A percentile compares a stretch with the other conserved stretches of the same genome.
Evolutionary conservation across 371 early-diverging fungal genomes (phyloP).

Genomic region (Mortierella sp.): DNA sequence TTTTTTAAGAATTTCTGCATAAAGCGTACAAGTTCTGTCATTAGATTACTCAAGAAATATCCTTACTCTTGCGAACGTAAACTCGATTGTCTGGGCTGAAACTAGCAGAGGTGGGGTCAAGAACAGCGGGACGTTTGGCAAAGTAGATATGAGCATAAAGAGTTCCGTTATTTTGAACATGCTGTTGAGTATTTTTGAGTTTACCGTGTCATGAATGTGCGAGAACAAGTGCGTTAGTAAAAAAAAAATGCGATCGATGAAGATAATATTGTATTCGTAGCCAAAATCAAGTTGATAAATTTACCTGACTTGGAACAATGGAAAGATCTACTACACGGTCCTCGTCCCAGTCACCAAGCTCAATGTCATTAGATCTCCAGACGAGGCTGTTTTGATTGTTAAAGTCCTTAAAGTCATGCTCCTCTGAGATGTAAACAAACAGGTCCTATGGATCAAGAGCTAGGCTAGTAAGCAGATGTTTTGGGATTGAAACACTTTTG

Average conservation of each 20-base stretch:
- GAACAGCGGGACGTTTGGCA: slow-evolving; percentile 62
- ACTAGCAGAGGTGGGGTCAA: slow-evolving; percentile 60
- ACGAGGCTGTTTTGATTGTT: slow-evolving; percentile 59
- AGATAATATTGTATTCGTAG: background rate
- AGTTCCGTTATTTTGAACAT: slow-evolving; percentile 84
- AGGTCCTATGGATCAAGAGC: slow-evolving; percentile 55
- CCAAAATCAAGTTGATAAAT: background rate
- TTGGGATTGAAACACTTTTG: too few species aligned
- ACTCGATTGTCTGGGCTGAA: slow-evolving; percentile 44
- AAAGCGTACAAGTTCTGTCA: background rate
- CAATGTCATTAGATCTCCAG: slow-evolving; percentile 69
- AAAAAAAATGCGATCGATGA: slow-evolving; percentile 4
- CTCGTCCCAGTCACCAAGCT: slow-evolving; percentile 71
- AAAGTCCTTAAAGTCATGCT: slow-evolving; percentile 67
- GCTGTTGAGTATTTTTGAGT: slow-evolving; percentile 25
- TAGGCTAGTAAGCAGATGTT: background rate
- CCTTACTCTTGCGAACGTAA: slow-evolving; percentile 48
- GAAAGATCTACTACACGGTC: slow-evolving; percentile 58
- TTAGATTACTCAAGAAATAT: background rate
- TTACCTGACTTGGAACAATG: slow-evolving; percentile 62
- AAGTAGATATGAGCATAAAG: slow-evolving; percentile 88
- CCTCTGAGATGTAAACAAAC: slow-evolving; percentile 66
- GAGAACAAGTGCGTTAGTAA: slow-evolving; percentile 1
- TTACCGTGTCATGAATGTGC: background rate
- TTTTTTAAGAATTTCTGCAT: background rate